A percentile compares a stretch with the other conserved stretches of the same genome.
These are phyloP conservation scores for Teunomyces pallodes DNA, from an alignment of 805 yeast genomes.

Conservation along the genomic window DNA sequence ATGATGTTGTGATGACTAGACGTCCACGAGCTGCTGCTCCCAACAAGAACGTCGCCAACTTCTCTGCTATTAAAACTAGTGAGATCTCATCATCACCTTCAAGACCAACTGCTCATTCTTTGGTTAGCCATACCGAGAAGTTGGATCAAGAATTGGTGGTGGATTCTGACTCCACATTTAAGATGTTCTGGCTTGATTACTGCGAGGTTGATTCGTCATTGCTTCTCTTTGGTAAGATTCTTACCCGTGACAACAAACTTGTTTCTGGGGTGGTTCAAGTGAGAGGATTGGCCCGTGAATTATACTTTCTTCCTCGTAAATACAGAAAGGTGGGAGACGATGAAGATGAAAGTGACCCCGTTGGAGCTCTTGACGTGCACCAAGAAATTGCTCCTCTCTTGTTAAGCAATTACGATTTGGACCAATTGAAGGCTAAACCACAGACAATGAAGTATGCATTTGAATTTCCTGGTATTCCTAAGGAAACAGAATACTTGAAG, in stretches of 20 bases:
- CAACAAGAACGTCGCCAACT: slow-evolving; percentile 38
- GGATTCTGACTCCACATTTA: slow-evolving; percentile 39
- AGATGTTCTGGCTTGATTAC: slow-evolving; percentile 89
- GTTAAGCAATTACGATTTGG: slow-evolving; percentile 59
- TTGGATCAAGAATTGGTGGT: slow-evolving; percentile 23
- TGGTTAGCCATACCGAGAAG: slow-evolving; percentile 32
- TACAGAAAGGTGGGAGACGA: slow-evolving; percentile 38
- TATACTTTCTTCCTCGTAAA: slow-evolving; percentile 74
- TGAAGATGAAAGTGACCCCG: slow-evolving; percentile 32
- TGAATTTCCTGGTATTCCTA: slow-evolving; percentile 77
- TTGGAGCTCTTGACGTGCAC: slow-evolving; percentile 64
- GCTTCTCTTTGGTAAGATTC: slow-evolving; percentile 77
- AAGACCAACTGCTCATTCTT: slow-evolving; percentile 11
- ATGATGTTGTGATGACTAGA: slow-evolving; percentile 53
- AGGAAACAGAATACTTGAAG: slow-evolving; percentile 75
- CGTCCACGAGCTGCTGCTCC: slow-evolving; percentile 46
- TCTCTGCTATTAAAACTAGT: slow-evolving; percentile 36
- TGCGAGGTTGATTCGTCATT: slow-evolving; percentile 70
- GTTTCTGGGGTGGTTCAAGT: slow-evolving; percentile 79
- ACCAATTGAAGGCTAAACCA: slow-evolving; percentile 65
- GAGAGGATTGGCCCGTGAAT: slow-evolving; percentile 63
- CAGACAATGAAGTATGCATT: slow-evolving; percentile 82
- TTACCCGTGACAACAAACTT: slow-evolving; percentile 52
- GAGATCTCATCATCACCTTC: slow-evolving; percentile 22
- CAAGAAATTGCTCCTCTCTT: slow-evolving; percentile 72